phyloP scores from a whole-genome alignment of 352 stramenopile genomes.

The Globisporangium iwayamae region DNA sequence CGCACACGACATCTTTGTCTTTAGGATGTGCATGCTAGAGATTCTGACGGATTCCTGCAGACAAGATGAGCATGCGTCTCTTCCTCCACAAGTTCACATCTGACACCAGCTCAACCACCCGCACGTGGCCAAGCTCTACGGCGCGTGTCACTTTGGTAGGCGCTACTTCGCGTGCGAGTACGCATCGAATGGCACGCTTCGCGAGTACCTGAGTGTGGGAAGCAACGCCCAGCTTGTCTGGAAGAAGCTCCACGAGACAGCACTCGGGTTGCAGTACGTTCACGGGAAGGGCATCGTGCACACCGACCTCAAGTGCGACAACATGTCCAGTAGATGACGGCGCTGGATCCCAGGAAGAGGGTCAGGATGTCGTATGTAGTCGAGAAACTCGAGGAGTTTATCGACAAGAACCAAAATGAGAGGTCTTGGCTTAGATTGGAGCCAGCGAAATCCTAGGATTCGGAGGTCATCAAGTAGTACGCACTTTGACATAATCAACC shows the following conservation, averaged over 20 bases:
- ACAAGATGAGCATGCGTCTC: neutral
- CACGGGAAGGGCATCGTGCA: conserved; percentile 21
- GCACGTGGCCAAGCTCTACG: conserved; percentile 31
- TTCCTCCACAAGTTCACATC: conserved; percentile 28
- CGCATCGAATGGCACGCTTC: conserved; percentile 24
- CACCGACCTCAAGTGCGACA: conserved; percentile 24
- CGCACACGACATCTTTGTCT: conserved; percentile 21
- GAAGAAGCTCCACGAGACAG: conserved; percentile 18
- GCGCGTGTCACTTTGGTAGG: conserved; percentile 25
- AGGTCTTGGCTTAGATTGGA: neutral
- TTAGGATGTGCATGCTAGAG: conserved; percentile 19
- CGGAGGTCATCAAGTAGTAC: neutral
- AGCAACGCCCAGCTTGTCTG: neutral
- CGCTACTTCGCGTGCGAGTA: conserved; percentile 32
- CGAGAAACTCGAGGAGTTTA: neutral
- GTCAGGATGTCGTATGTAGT: neutral
- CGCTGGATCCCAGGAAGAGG: neutral
- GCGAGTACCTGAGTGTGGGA: conserved; percentile 21
- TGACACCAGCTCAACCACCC: conserved; percentile 29
- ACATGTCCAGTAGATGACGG: conserved; percentile 10
- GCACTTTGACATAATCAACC: neutral
- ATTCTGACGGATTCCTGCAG: conserved; percentile 13
- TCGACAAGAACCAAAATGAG: neutral
- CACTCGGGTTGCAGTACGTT: conserved; percentile 26
- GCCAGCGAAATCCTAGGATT: neutral